A percentile compares a stretch with the other conserved stretches of the same genome.
Evolutionary conservation across 73 alveolate genomes (phyloP).

Genomic region (Tetrahymena malaccensis): DNA sequence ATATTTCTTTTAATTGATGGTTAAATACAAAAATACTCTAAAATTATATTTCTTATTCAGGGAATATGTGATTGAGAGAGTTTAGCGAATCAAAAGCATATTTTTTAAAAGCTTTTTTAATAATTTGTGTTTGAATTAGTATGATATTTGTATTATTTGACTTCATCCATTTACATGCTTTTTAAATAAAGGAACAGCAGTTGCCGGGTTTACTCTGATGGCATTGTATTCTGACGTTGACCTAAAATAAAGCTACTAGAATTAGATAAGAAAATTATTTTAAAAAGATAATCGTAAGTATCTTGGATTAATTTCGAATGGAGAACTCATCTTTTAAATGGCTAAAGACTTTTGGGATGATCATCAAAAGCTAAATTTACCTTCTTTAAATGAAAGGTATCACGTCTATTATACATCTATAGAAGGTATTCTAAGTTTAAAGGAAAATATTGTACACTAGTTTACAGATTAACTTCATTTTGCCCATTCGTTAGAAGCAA

Average conservation of each 20-base stretch:
- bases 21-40: not conserved
- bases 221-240: not conserved
- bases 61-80: not conserved
- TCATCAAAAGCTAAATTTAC: not conserved
- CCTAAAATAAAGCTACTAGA: not conserved
- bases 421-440: not conserved
- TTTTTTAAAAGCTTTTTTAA: not conserved
- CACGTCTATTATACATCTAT: not conserved
- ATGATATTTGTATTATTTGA: not conserved
- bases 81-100: no score
- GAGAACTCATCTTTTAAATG: not conserved
- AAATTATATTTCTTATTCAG: no score
- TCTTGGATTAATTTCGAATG: not conserved
- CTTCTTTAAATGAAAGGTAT: not conserved
- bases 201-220: not conserved
- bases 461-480: not conserved
- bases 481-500: not conserved
- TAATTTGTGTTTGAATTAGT: not conserved
- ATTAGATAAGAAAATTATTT: not conserved
- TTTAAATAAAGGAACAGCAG: not conserved
- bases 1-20: not conserved
- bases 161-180: not conserved
- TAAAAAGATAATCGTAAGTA: not conserved
- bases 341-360: not conserved
- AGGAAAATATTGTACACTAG: not conserved